Evolutionary conservation across 164 flowering plant genomes (phyloP), one percentile per base, ranked within the genome.

Genomic region (Magnolia kwangsiensis): DNA sequence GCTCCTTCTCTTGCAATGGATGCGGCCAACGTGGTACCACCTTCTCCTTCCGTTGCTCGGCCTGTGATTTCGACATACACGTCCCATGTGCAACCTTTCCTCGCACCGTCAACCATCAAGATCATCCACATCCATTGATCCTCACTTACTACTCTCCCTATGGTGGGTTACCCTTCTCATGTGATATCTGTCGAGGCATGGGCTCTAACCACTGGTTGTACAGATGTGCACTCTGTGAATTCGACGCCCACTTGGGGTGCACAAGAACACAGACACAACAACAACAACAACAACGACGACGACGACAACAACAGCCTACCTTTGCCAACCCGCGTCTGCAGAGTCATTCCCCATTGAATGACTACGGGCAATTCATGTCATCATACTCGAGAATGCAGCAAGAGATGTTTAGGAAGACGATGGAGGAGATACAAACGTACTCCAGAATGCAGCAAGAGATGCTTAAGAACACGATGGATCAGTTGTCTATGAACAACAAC

Each of bases 181-280:
- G 87, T 72, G 85, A 81, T 72, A 45, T 85, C 24, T 82, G 86
- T 80, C 20, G 21, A 4, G 50, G 45, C 9, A 1, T 59, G 1
- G 85, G 83, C 9, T 51, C 73, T 8, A 72, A 78, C n/a, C 80
- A 76, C 59, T 85, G 84, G 87, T 79, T 81, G n/a, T 85, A 83
- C 63, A 68, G 82, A 19, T 84, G 87, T 75, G 65, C 37, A 29
- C 0, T 13, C 8, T 85, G 89, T 72, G 80, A 74, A 18, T 85
- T 83, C 69, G 85, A 85, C 72, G 83, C 77, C 49, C 87, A 85
- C 71, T 72, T 85, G 63, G 64, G 20, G 7, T 85, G 89, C 67
- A 4, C 45, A 37, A 37, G 74, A 80, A 37, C 27, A n/a, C 5
- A 37, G 45, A 18, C 68, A 1, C 63, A 59, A 59, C 63, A 59